Conservation (phyloP, 164 flowering plant species). For the Warburgia ugandensis region DNA sequence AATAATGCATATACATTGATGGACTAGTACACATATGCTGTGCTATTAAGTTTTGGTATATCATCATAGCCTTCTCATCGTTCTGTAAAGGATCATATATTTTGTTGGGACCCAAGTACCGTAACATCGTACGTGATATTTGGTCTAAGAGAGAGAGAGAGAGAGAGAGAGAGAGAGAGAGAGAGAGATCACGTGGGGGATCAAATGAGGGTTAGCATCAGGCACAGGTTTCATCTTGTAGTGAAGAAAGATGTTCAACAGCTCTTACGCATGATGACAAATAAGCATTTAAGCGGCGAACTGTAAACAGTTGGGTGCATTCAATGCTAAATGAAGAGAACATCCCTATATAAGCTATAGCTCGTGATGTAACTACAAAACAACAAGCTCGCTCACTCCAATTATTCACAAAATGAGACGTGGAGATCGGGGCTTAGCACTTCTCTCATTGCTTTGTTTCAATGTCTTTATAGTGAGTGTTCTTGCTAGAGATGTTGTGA, state of each 20-base stretch:
- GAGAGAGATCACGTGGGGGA: neutral
- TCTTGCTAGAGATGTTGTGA: neutral
- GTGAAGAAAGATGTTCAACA: neutral
- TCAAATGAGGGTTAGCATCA: neutral
- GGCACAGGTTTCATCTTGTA: neutral
- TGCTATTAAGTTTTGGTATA: too few relatives aligned
- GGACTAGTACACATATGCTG: too few relatives aligned
- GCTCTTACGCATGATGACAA: neutral
- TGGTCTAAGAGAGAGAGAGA: neutral
- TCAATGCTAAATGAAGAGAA: neutral
- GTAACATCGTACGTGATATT: too few relatives aligned
- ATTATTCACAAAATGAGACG: neutral
- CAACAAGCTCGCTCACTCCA: neutral
- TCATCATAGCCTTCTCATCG: too few relatives aligned
- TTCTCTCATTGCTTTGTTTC: neutral
- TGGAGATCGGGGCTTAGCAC: neutral
- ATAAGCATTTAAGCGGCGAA: neutral
- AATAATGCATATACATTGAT: too few relatives aligned
- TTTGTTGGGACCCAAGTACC: too few relatives aligned
- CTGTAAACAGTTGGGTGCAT: slow-evolving; percentile 1
- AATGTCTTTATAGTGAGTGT: neutral
- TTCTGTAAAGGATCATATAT: neutral
- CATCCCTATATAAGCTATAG: too few relatives aligned
- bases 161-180: neutral
- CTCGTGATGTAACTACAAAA: too few relatives aligned